Base-by-base conservation (phyloP, 257 asterid species). In the Rehmannia glutinosa region DNA sequence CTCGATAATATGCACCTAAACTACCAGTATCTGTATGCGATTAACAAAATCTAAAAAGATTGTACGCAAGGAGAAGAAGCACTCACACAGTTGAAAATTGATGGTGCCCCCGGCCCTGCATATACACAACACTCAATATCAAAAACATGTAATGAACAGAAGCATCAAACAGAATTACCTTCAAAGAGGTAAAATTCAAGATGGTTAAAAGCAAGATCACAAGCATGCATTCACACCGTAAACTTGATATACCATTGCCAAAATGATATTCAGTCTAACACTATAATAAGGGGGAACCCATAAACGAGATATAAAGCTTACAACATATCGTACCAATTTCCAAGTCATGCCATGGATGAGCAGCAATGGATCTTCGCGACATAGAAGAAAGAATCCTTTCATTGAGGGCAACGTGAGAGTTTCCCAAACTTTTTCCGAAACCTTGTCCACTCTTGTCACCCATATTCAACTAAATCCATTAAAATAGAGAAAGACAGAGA, bases 311-410 rank as follows among this genome's bases (percentile, higher is more conserved):
- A 2, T 3, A 5, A 20, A 28, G 51, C 6, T 13, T n/a, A 70
- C 25, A 30, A 45, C 16, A 66, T 63, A 16, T 35, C 36, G 15
- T 77, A 84, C 96, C 98, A n/a, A 91, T 91, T 76, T 91, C 96
- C 78, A 91, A 81, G 80, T 91, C 98, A 78, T 91, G 98, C 98
- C 96, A 89, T 6, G 98, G 98, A 80, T 91, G 96, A 67, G 96
- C 96, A 76, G 98, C 96, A 55, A 85, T 76, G 5, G 95, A 70
- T 78, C 86, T 78, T 42, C 85, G 75, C 0, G 94, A 78, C 90
- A 91, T 80, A 20, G 98, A 87, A 46, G 92, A 83, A 45, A 89
- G 87, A 52, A 91, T 91, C 78, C 96, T 79, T 72, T 91, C 92
- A 68, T 89, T 89, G 41, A 91, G 93, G 57, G 58, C 79, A 64